Conservation (phyloP, 257 asterid genomes). For the Hygrophila difformis region DNA sequence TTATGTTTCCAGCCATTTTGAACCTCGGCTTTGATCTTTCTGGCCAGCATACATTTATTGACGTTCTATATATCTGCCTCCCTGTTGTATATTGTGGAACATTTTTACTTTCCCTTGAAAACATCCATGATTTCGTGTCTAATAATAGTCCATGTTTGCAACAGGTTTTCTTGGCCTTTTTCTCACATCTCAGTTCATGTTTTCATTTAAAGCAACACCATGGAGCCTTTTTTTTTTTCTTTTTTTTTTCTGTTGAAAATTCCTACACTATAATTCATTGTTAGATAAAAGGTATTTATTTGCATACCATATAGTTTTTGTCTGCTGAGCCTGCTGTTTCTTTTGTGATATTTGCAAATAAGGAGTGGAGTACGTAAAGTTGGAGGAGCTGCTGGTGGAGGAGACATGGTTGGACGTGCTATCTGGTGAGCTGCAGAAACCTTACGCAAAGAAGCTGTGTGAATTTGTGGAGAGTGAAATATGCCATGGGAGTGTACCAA, state of each 20-base stretch:
- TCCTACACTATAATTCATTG: not conserved
- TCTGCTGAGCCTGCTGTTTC: constrained; percentile 12
- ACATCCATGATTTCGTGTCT: no score
- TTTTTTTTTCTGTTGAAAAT: no score
- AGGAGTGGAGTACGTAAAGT: constrained; percentile 41
- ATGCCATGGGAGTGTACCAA: constrained; percentile 37
- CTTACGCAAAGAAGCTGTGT: constrained; percentile 51
- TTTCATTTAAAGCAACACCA: no score
- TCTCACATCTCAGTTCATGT: no score
- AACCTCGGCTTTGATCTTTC: no score
- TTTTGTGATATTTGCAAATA: constrained; percentile 18
- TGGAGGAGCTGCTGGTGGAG: constrained; percentile 78
- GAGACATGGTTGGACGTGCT: constrained; percentile 67
- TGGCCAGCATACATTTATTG: not conserved
- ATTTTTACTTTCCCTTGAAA: no score
- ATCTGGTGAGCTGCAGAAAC: constrained; percentile 67
- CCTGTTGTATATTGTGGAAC: no score
- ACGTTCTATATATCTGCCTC: no score
- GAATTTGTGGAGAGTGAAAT: constrained; percentile 62
- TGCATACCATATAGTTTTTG: not conserved
- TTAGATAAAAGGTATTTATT: not conserved
- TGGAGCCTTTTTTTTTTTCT: no score
- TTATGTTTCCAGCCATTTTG: not conserved
- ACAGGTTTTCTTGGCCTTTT: no score
- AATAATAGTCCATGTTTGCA: no score